Evolutionary conservation across 75 land plant species (phyloP).

Genomic region (Isoetes taiwanensis): DNA sequence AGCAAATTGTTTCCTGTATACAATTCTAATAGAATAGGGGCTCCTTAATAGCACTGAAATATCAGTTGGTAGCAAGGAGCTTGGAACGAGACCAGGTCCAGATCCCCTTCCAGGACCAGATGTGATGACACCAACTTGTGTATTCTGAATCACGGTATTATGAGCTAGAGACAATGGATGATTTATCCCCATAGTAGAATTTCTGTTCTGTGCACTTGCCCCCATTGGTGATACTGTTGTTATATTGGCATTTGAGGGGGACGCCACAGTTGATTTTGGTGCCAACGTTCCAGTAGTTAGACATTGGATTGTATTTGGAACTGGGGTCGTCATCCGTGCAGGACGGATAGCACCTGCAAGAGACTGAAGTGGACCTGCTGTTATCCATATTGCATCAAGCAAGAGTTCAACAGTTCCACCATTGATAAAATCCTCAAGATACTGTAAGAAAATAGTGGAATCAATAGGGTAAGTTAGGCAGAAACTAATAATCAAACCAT

Average conservation of each 20-base stretch:
- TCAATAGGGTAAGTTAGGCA: not conserved
- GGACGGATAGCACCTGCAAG: conserved; percentile 93
- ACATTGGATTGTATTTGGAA: not conserved
- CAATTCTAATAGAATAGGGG: conserved; percentile 90
- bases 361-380: conserved; percentile 96
- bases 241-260: conserved; percentile 11
- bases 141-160: too few relatives aligned
- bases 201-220: conserved; percentile 13
- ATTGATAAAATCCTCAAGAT: conserved; percentile 92
- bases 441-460: conserved; percentile 39
- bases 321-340: conserved; percentile 42
- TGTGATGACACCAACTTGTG: conserved; percentile 45
- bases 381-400: conserved; percentile 82
- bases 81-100: conserved; percentile 90
- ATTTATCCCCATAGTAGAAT: conserved; percentile 11
- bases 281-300: conserved; percentile 35
- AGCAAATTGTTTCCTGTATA: conserved; percentile 86
- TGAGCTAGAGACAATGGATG: conserved; percentile 32
- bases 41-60: conserved; percentile 87
- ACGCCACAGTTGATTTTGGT: conserved; percentile 18
- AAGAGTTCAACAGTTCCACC: conserved; percentile 89
- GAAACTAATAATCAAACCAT: not conserved
- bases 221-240: conserved; percentile 17
- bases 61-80: conserved; percentile 92
- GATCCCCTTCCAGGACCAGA: conserved; percentile 66